Evolutionary conservation across 352 stramenopile genomes (phyloP), one percentile per base, ranked within the genome.

Genomic region (Ophiocytium majus): DNA sequence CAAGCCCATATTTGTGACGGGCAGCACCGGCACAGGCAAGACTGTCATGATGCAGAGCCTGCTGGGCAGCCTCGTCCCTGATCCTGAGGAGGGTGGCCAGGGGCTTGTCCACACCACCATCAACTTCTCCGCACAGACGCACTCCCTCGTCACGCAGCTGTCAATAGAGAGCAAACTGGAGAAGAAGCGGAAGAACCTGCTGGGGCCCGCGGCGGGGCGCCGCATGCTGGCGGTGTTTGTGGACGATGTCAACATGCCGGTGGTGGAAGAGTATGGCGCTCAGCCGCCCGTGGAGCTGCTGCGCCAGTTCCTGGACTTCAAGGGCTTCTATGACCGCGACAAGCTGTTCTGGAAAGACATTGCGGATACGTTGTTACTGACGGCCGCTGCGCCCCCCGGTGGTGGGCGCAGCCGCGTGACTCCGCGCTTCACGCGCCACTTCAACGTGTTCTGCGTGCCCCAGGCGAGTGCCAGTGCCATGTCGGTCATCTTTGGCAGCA

Each of bases 271-370:
- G 81, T 98, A 98, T 82, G 95, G 95, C 0, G 95, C 95, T 0
- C 95, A 98, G 85, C 90, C 95, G 0, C 95, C 95, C 0, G 95
- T 98, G 35, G 95, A 98, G 87, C 87, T 98, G 14, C 85, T 98
- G 76, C 91, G 95, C 0, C 95, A 98, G 74, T 97, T 98, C 80
- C 90, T 98, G 0, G 95, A 98, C 84, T 97, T 97, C 80, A 95
- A 95, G 81, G 95, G 95, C 0, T 98, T 98, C 81, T 98, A 98
- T 90, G 95, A 98, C 83, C 92, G 95, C 14, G 94, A 98, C 83
- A 98, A 98, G 85, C 91, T 98, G 0, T 98, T 98, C 82, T 98
- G 95, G 94, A 98, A 98, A 86, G 93, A 98, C 50, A 96, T 98
- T 17, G 91, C 91, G 10, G 94, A 98, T 83, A 98, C 94, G 0